Evolutionary conservation across 345 rosid species (phyloP).

Genomic region (Viola odorata): DNA sequence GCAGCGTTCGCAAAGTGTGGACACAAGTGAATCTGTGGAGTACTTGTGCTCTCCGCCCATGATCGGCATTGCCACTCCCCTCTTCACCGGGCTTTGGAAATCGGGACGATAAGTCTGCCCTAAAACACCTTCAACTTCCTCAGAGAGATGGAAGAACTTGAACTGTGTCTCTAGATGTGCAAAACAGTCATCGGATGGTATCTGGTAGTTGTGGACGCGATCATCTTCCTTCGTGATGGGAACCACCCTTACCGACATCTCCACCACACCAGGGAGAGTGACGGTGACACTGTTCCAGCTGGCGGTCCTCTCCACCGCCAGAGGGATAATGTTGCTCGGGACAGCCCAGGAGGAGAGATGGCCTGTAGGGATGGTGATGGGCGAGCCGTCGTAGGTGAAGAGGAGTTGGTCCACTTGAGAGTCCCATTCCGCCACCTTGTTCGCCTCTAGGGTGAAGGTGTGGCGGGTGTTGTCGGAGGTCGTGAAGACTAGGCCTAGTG

Average conservation of each 20-base stretch:
- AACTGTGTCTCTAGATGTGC: constrained; percentile 65
- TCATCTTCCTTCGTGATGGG: constrained; percentile 70
- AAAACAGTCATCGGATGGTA: constrained; percentile 53
- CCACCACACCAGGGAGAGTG: constrained; percentile 36
- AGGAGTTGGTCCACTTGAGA: no score
- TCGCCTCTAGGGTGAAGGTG: constrained; percentile 53
- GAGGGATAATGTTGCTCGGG: no score
- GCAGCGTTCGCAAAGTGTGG: constrained; percentile 36
- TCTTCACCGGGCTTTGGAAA: constrained; percentile 57
- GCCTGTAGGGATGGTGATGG: no score
- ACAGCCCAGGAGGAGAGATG: no score
- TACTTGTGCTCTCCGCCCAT: constrained; percentile 55
- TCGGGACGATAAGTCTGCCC: constrained; percentile 58
- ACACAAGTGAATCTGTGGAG: constrained; percentile 44
- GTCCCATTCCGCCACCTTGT: constrained; percentile 42
- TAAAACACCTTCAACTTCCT: constrained; percentile 57
- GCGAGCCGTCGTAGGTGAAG: no score
- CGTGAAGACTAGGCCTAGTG: constrained; percentile 46
- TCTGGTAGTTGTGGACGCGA: constrained; percentile 45
- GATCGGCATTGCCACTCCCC: constrained; percentile 54
- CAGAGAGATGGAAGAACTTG: constrained; percentile 45
- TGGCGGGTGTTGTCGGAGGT: no score
- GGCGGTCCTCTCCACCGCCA: no score
- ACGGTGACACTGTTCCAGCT: constrained; percentile 39
- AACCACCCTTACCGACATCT: constrained; percentile 54